Percentiles rank a stretch among this genome's conserved stretches.
Conservation (phyloP, 164 flowering plant genomes). For the Malania oleifera region DNA sequence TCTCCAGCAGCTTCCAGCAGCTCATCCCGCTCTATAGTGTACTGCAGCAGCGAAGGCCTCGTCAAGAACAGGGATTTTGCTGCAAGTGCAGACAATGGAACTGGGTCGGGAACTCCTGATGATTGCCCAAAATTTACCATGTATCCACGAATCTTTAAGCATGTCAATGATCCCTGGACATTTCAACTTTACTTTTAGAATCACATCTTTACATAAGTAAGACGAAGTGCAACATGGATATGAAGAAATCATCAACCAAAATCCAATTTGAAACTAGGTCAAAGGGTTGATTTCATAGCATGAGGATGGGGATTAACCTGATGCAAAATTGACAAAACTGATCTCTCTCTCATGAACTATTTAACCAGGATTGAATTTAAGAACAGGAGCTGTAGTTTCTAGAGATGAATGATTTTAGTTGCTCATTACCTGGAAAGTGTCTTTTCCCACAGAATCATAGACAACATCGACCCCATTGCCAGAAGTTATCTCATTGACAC, state of each 20-base stretch:
- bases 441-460: conserved; percentile 75
- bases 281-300: too few relatives aligned
- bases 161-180: conserved; percentile 73
- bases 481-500: conserved; percentile 61
- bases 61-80: conserved; percentile 78
- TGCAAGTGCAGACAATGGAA: conserved; percentile 67
- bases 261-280: too few relatives aligned
- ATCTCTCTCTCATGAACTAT: too few relatives aligned
- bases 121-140: conserved; percentile 88
- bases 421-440: conserved; percentile 54
- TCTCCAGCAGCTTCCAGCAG: conserved; percentile 73
- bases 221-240: not conserved
- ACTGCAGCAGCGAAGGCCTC: conserved; percentile 65
- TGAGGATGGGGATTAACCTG: too few relatives aligned
- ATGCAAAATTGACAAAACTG: too few relatives aligned
- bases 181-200: not conserved
- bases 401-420: not conserved
- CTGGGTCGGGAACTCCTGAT: conserved; percentile 79
- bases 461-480: conserved; percentile 70
- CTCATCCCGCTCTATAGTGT: conserved; percentile 61
- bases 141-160: conserved; percentile 74
- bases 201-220: not conserved
- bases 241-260: too few relatives aligned
- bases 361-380: too few relatives aligned
- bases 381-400: not conserved